These are phyloP conservation scores for Metschnikowia orientalis DNA, from an alignment of 805 yeast species.

Conservation along the genomic window DNA sequence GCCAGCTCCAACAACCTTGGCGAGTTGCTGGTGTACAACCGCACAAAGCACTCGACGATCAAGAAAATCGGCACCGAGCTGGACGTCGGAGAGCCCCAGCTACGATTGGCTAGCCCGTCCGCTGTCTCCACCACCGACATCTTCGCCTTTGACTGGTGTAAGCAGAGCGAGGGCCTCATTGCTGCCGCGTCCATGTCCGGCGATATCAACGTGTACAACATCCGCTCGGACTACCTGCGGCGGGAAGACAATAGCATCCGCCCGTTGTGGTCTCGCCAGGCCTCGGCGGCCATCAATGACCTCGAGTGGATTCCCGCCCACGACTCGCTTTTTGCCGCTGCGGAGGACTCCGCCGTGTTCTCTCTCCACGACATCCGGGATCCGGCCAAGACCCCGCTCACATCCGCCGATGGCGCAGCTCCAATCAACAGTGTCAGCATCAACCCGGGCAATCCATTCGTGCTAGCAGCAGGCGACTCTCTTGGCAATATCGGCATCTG, in stretches of 20 bases:
- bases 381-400: conserved; percentile 30
- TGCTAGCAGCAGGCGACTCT: conserved; percentile 66
- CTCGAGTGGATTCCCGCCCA: conserved; percentile 65
- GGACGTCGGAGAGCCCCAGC: conserved; percentile 45
- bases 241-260: conserved; percentile 4
- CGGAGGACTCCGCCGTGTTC: conserved; percentile 55
- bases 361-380: conserved; percentile 24
- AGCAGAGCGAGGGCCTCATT: conserved; percentile 52
- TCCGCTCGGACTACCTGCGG: conserved; percentile 27
- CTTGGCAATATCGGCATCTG: conserved; percentile 53
- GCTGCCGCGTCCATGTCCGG: conserved; percentile 65
- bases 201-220: conserved; percentile 61
- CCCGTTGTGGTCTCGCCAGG: conserved; percentile 8
- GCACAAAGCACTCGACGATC: conserved; percentile 66
- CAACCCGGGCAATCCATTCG: conserved; percentile 51
- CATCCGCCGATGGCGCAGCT: conserved; percentile 31
- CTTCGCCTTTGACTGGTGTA: conserved; percentile 75
- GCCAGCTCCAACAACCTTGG: conserved; percentile 71
- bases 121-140: conserved; percentile 44
- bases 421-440: conserved; percentile 59
- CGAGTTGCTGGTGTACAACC: conserved; percentile 61
- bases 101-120: conserved; percentile 34
- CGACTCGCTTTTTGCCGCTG: conserved; percentile 56
- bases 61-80: conserved; percentile 24
- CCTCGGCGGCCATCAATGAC: conserved; percentile 56